Conservation (phyloP, 176 grass and related monocot genomes). For the Typha latifolia region DNA sequence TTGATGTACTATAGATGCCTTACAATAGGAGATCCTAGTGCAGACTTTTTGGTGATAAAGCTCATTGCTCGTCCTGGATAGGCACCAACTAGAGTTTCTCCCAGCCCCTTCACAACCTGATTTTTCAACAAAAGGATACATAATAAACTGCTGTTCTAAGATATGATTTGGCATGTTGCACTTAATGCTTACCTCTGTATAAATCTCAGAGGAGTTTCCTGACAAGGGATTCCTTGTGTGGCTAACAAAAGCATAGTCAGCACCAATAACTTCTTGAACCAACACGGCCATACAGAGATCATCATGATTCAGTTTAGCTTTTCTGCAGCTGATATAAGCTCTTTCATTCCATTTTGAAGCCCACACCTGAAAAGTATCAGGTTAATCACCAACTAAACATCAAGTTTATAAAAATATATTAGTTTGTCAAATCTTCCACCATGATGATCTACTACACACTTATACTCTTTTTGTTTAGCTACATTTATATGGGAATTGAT, state of each 20-base stretch:
- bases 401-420: too few species aligned
- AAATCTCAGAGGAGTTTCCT: constrained; percentile 12
- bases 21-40: constrained; percentile 5
- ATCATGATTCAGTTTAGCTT: constrained; percentile 15
- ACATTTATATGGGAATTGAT: too few species aligned
- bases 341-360: constrained; percentile 27
- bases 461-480: too few species aligned
- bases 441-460: too few species aligned
- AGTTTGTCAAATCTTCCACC: too few species aligned
- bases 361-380: constrained; percentile 3
- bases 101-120: constrained; percentile 11
- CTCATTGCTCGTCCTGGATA: constrained; percentile 19
- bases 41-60: constrained; percentile 9
- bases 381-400: too few species aligned
- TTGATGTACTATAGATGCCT: neutral
- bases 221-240: constrained; percentile 16
- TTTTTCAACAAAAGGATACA: neutral
- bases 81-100: constrained; percentile 21
- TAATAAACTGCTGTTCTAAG: too few species aligned
- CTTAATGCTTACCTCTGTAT: constrained; percentile 6
- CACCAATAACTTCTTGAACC: constrained; percentile 19
- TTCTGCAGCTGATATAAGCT: constrained; percentile 16
- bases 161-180: neutral
- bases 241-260: constrained; percentile 20
- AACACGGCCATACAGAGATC: constrained; percentile 19